These are phyloP conservation scores for Didymella lethalis DNA, from an alignment of 2,329 filamentous ascomycete genomes.

Conservation along the genomic window DNA sequence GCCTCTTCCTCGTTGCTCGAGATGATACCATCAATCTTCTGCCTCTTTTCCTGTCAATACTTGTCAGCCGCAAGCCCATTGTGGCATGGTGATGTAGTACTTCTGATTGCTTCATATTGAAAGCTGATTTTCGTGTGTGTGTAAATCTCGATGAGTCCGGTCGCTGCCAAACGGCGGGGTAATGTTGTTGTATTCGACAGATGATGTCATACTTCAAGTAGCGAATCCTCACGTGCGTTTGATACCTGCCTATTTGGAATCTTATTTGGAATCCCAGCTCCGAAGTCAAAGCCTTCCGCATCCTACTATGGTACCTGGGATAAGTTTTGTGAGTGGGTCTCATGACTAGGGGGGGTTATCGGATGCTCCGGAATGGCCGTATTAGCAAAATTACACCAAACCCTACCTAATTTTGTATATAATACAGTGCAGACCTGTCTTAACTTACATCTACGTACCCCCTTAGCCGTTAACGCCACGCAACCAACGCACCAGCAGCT, in stretches of 20 bases:
- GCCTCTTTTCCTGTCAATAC: slow-evolving; percentile 28
- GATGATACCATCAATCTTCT: slow-evolving; percentile 30
- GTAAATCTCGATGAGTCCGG: not conserved
- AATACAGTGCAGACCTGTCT: no score
- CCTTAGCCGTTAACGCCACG: no score
- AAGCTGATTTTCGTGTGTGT: not conserved
- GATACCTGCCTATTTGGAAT: slow-evolving; percentile 25
- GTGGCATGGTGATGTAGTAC: not conserved
- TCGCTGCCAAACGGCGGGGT: slow-evolving; percentile 3
- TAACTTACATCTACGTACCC: no score
- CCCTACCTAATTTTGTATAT: no score
- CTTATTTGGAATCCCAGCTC: slow-evolving; percentile 21
- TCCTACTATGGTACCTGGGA: not conserved
- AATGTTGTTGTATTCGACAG: slow-evolving; percentile 5
- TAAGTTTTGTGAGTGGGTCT: no score
- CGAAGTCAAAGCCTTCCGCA: slow-evolving; percentile 8
- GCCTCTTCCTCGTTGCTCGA: slow-evolving; percentile 25
- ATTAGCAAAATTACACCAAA: no score
- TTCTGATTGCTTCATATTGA: slow-evolving; percentile 11
- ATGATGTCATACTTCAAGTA: slow-evolving; percentile 16
- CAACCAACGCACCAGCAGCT: no score
- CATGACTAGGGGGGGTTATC: no score
- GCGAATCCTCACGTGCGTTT: slow-evolving; percentile 15
- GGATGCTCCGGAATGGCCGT: no score
- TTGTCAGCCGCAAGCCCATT: slow-evolving; percentile 7